These are phyloP conservation scores for Leptomonas pyrrhocoris DNA, from an alignment of 208 protist species.

Conservation along the genomic window DNA sequence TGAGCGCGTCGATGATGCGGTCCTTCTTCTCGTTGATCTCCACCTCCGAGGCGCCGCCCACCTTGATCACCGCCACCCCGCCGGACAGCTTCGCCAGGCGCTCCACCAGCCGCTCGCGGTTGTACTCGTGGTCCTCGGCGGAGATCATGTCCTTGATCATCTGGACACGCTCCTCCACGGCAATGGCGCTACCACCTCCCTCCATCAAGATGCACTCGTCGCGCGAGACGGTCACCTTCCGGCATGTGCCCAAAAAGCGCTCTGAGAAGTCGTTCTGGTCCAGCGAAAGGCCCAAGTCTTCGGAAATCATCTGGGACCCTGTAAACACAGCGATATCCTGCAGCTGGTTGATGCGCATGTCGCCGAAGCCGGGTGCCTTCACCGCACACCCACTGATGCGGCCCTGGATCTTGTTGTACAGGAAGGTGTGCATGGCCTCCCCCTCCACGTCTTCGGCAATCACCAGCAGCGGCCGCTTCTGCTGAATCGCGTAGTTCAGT, in stretches of 20 bases:
- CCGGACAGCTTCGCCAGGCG: slow-evolving; percentile 89
- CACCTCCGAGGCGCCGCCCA: slow-evolving; percentile 98
- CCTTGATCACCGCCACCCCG: slow-evolving; percentile 96
- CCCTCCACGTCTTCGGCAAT: slow-evolving; percentile 92
- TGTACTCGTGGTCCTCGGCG: slow-evolving; percentile 96
- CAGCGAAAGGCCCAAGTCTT: slow-evolving; percentile 94
- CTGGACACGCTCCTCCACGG: slow-evolving; percentile 96
- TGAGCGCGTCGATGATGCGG: slow-evolving; percentile 98
- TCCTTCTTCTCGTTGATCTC: slow-evolving; percentile 99
- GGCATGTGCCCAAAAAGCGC: slow-evolving; percentile 77
- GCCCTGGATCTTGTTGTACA: slow-evolving; percentile 94
- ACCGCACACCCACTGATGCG: slow-evolving; percentile 87
- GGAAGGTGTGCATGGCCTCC: slow-evolving; percentile 94
- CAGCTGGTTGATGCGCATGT: slow-evolving; percentile 98
- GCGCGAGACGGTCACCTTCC: slow-evolving; percentile 94
- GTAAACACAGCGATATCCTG: slow-evolving; percentile 99
- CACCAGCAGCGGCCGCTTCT: slow-evolving; percentile 86
- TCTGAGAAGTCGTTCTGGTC: slow-evolving; percentile 92
- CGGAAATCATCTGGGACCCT: slow-evolving; percentile 95
- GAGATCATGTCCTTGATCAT: slow-evolving; percentile 96
- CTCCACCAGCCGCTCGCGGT: slow-evolving; percentile 98
- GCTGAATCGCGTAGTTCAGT: slow-evolving; percentile 87
- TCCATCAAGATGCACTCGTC: slow-evolving; percentile 99
- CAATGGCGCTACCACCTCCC: slow-evolving; percentile 94
- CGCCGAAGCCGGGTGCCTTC: slow-evolving; percentile 99